Conservation (phyloP, 108 stramenopile genomes). For the Cyclotella distinguenda region DNA sequence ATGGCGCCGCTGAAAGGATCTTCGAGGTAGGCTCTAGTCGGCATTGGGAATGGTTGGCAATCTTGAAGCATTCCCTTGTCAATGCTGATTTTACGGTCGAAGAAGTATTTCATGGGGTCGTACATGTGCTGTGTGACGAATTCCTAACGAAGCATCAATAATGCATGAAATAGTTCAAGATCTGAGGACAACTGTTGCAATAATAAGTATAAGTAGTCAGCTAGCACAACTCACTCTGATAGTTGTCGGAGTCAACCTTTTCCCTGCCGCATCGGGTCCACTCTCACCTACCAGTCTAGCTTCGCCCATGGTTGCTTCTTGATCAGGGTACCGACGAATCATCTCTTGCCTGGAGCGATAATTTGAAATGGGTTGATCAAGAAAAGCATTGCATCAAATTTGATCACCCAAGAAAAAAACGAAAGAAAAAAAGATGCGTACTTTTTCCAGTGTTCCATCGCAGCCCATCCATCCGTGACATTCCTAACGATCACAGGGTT, state of each 20-base stretch:
- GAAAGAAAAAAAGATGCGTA: background rate
- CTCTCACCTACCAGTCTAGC: slow-evolving; percentile 32
- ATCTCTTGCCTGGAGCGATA: slow-evolving; percentile 35
- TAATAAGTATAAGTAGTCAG: background rate
- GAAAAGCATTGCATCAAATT: background rate
- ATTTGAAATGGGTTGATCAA: no score
- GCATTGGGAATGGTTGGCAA: slow-evolving; percentile 42
- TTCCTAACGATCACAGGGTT: slow-evolving; percentile 41
- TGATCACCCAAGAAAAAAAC: background rate
- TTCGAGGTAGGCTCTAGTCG: slow-evolving; percentile 37
- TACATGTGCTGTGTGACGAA: slow-evolving; percentile 47
- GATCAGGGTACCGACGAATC: slow-evolving; percentile 29
- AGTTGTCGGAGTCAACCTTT: slow-evolving; percentile 29
- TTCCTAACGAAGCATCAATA: slow-evolving; percentile 8
- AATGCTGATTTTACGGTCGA: slow-evolving; percentile 49
- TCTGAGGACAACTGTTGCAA: background rate
- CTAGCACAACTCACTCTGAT: slow-evolving; percentile 18
- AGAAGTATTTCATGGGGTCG: slow-evolving; percentile 48
- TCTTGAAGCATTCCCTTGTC: slow-evolving; percentile 40
- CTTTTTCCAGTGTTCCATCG: slow-evolving; percentile 42
- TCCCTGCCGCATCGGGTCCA: slow-evolving; percentile 38
- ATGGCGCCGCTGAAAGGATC: slow-evolving; percentile 12
- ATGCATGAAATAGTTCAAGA: background rate
- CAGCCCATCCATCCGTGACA: slow-evolving; percentile 42
- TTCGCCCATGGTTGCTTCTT: slow-evolving; percentile 47